Base-by-base conservation (phyloP, 495 filamentous ascomycete species). In the Penicillium samsonianum region DNA sequence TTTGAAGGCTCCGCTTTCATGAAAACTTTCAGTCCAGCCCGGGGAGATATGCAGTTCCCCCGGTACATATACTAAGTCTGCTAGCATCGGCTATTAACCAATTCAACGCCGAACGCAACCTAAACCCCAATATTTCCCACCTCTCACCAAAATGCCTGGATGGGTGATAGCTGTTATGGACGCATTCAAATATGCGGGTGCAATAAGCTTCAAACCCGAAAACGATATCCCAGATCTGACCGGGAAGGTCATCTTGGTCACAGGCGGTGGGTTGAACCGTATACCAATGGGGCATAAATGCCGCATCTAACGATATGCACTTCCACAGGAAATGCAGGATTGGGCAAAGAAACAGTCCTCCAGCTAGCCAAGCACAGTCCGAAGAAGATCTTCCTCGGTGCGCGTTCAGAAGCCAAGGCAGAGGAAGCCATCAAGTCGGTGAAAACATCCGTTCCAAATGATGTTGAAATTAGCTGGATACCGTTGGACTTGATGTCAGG, bases 331-430 rank as follows among this genome's bases (percentile, higher is more conserved):
- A 88, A 80, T 47, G 69, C 75, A 28, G 87, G 87, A 0, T 71
- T 88, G 0, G 85, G 85, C 41, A 80, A 78, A 59, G 79, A 81
- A 50, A 78, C 82, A 8, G 68, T 84, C 35, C 67, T 78, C 23
- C 74, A 78, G 11, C 75, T 85, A 2, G 77, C 79, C 42, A 76
- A 78, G 52, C 84, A 87, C 54, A 63, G 78, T 17, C 84, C 87
- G 8, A 59, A 65, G 11, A 73, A 80, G 23, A 82, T 89, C 42
- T 87, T 76, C 64, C 75, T 89, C 44, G 53, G 65, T 62, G 71
- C 70, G 20, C 73, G 74, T 4, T 64, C 68, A 0, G 61, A 67
- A 35, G 64, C 73, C 26, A 68, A 76, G 56, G 72, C 67, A 5
- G 49, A 44, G 5, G 59, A 65, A 12, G 67, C 70, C 7, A 68